phyloP scores from a whole-genome alignment of 2,329 filamentous ascomycete genomes.

The Nemania abortiva region DNA sequence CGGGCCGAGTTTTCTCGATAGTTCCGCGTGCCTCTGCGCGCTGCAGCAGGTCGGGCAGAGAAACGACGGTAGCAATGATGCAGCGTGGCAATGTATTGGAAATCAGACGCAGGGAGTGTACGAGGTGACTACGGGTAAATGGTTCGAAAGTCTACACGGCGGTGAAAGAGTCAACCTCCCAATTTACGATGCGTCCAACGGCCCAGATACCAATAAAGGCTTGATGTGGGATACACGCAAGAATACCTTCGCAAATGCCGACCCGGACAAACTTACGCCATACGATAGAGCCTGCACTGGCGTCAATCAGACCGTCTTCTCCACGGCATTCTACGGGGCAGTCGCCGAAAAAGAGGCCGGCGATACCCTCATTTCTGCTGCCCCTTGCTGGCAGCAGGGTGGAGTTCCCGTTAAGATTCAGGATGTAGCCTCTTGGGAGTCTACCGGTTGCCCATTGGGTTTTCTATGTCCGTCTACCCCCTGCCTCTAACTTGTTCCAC shows the following conservation, averaged over 20 bases:
- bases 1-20: constrained; percentile 58
- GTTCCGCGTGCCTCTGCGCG: constrained; percentile 55
- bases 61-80: constrained; percentile 1
- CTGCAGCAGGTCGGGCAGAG: constrained; percentile 19
- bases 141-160: constrained; percentile 54
- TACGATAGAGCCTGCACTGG: constrained; percentile 59
- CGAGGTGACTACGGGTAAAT: constrained; percentile 55
- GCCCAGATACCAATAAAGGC: constrained; percentile 50
- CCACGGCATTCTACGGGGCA: constrained; percentile 57
- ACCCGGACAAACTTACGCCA: constrained; percentile 47
- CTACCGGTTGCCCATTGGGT: constrained; percentile 55
- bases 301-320: constrained; percentile 56
- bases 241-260: constrained; percentile 46
- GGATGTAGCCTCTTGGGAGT: constrained; percentile 52
- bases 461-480: constrained; percentile 56
- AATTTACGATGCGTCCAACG: constrained; percentile 55
- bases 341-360: constrained; percentile 43
- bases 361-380: constrained; percentile 53
- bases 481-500: constrained; percentile 27
- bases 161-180: constrained; percentile 44
- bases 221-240: constrained; percentile 48
- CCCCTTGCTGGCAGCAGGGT: constrained; percentile 56
- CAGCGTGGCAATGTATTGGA: constrained; percentile 59
- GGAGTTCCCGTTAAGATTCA: constrained; percentile 58
- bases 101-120: constrained; percentile 58